phyloP scores from a whole-genome alignment of 805 yeast species.

The Myxozyma udenii region DNA sequence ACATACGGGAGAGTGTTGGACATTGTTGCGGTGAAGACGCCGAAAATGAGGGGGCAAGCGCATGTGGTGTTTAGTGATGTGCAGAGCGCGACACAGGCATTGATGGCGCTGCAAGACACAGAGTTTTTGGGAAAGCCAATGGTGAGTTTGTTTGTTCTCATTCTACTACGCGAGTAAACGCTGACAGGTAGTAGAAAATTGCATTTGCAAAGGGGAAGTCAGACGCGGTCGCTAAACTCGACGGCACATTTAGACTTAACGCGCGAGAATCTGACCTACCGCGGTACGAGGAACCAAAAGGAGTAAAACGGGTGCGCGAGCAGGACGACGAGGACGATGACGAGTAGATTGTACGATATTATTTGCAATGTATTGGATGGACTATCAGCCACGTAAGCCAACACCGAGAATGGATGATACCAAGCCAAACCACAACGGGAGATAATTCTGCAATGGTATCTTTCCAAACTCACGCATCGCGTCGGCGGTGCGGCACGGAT shows the following conservation, averaged over 20 bases:
- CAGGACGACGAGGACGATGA: conserved; percentile 14
- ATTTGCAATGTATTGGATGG: background rate
- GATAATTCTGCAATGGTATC: conserved; percentile 12
- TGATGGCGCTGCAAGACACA: conserved; percentile 35
- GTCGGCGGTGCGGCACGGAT: conserved; percentile 27
- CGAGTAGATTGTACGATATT: conserved; percentile 13
- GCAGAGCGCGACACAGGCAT: conserved; percentile 37
- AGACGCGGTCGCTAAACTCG: conserved; percentile 35
- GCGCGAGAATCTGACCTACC: conserved; percentile 11
- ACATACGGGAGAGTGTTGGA: conserved; percentile 40
- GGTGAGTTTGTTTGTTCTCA: conserved; percentile 7
- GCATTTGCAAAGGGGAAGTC: conserved; percentile 37
- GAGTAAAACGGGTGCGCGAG: conserved; percentile 15
- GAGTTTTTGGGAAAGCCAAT: conserved; percentile 39
- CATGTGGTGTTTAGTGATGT: conserved; percentile 39
- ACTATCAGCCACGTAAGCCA: conserved; percentile 1
- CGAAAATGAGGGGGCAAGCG: conserved; percentile 46
- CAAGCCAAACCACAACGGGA: conserved; percentile 23
- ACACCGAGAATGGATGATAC: conserved; percentile 22
- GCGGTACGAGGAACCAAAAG: conserved; percentile 17
- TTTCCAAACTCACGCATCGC: conserved; percentile 12
- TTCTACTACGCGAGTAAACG: too few relatives aligned
- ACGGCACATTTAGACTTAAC: conserved; percentile 33
- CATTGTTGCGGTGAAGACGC: conserved; percentile 40
- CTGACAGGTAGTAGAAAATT: conserved; percentile 21